Evolutionary conservation across 2,329 filamentous ascomycete genomes (phyloP), one percentile per base, ranked within the genome.

Genomic region (Fusarium pseudocircinatum): DNA sequence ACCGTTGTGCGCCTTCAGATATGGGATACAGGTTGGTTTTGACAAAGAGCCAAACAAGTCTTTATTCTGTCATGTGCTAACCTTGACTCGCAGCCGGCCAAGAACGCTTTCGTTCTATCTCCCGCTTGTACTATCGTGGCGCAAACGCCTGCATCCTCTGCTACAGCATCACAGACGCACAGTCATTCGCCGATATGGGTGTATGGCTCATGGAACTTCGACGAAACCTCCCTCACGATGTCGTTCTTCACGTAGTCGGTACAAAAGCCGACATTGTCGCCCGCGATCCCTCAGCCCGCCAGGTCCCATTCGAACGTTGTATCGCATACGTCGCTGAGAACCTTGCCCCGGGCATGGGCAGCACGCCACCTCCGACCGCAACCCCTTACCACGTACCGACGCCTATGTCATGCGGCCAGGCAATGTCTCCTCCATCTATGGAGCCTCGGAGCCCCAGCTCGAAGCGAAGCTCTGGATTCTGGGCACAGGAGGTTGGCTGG

Each of bases 241-340:
- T 97, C 59, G 92, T 98, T 53, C 88, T 98, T 10, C 95, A 98
- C 81, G 93, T 98, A n/a, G 95, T 98, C 14, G 96, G 96, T 73
- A 98, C 94, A 16, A 97, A 97, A 81, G 92, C 93, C 69, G 96
- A 99, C 82, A 91, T 98, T 49, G 95, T 98, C 57, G 92, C 95
- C 44, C 88, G 92, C 76, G 94, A 98, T 71, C 95, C 96, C 10
- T 87, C 88, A 11, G 87, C 87, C 70, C 91, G 96, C 62, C 91
- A 95, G 79, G 94, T 99, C 11, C 94, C 95, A 26, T 98, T 98
- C 81, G 96, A 99, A 83, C 90, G 94, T 72, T 98, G 95, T 81
- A 97, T 98, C 79, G 94, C 94, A 53, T 99, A 98, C 82, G 94
- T 98, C 43, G 95, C 95, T 32, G 95, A 98, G 82, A 94, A 97